A percentile compares a stretch with the other conserved stretches of the same genome.
These are phyloP conservation scores for Pneumocystis murina DNA, from an alignment of 1,139 yeast genomes.

Conservation along the genomic window DNA sequence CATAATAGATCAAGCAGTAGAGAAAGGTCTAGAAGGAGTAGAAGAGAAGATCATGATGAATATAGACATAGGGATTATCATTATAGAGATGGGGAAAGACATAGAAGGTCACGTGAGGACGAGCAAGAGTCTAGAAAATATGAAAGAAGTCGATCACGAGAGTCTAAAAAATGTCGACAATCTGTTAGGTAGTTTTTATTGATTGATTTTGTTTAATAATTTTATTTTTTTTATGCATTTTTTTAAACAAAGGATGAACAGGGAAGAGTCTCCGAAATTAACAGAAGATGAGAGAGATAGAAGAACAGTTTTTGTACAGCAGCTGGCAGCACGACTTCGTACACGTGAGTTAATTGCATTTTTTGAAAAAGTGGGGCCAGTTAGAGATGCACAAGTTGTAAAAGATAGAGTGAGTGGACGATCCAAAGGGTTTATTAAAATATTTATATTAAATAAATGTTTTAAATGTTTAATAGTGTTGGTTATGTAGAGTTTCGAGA, in stretches of 20 bases:
- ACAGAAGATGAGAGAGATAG: constrained; percentile 23
- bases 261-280: constrained; percentile 6
- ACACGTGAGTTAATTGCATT: constrained; percentile 24
- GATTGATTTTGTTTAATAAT: background rate
- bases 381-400: constrained; percentile 27
- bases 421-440: constrained; percentile 22
- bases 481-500: constrained; percentile 27
- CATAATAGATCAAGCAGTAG: background rate
- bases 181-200: constrained; percentile 5
- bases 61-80: background rate
- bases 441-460: background rate
- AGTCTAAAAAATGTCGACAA: constrained; percentile 9
- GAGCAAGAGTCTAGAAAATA: background rate
- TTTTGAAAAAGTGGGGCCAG: constrained; percentile 26
- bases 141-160: constrained; percentile 7
- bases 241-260: constrained; percentile 8
- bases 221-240: constrained; percentile 5
- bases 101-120: constrained; percentile 1
- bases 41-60: constrained; percentile 1
- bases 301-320: constrained; percentile 28
- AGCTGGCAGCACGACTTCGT: constrained; percentile 25
- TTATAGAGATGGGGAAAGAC: constrained; percentile 1
- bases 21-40: background rate
- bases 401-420: constrained; percentile 25
- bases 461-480: constrained; percentile 15